These are phyloP conservation scores for Agaricales sp. DNA, from an alignment of 1,284 basidiomycete species.

Conservation along the genomic window DNA sequence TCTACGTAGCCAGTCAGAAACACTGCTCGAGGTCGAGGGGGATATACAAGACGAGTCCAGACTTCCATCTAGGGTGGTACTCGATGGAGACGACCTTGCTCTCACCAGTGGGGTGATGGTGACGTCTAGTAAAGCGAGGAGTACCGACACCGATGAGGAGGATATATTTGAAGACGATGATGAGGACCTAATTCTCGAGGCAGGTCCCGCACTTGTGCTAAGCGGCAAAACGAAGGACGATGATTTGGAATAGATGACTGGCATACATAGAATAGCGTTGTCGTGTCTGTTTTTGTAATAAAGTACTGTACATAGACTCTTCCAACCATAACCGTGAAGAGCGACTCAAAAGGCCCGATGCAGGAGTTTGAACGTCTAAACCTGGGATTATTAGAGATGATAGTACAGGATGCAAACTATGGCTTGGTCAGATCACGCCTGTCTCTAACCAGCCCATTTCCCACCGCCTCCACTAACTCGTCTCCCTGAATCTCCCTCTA, in stretches of 20 bases:
- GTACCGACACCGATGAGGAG: constrained; percentile 20
- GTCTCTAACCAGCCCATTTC: background rate
- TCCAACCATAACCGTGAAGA: too few species aligned
- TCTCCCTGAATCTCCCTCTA: background rate
- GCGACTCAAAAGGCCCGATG: too few species aligned
- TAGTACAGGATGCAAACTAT: too few species aligned
- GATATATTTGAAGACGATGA: constrained; percentile 38
- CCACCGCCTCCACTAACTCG: background rate
- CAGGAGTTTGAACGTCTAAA: too few species aligned
- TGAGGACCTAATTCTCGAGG: constrained; percentile 56
- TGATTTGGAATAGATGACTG: too few species aligned
- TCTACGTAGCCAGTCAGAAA: constrained; percentile 47
- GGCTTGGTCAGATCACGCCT: too few species aligned
- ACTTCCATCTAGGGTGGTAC: background rate
- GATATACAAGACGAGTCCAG: constrained; percentile 19
- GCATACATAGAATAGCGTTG: too few species aligned
- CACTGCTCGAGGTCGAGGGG: constrained; percentile 32
- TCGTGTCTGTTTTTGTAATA: too few species aligned
- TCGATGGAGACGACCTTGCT: constrained; percentile 1
- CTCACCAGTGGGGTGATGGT: background rate
- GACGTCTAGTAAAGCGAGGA: background rate
- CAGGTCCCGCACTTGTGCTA: constrained; percentile 54
- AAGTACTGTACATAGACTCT: too few species aligned
- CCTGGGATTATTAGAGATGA: too few species aligned
- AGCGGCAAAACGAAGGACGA: too few species aligned